phyloP scores from a whole-genome alignment of 202 grass and related monocot species.

The Saccharum hybrid region DNA sequence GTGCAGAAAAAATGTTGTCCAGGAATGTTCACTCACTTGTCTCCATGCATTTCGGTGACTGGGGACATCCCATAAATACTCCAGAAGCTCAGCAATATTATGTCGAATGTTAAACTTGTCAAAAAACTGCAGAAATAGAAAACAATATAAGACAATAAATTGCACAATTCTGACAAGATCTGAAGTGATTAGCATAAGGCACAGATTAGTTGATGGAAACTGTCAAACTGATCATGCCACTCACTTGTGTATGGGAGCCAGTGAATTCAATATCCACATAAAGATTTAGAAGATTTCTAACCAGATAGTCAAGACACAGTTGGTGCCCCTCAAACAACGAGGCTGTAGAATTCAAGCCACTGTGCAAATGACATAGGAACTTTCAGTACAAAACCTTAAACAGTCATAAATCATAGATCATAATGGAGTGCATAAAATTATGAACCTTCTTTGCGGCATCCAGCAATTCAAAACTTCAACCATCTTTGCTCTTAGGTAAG shows the following conservation, averaged over 20 bases:
- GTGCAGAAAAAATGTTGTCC: conserved; percentile 11
- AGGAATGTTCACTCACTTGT: conserved; percentile 62
- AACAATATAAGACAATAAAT: conserved; percentile 30
- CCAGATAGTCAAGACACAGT: conserved; percentile 83
- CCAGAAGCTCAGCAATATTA: conserved; percentile 97
- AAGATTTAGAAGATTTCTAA: conserved; percentile 92
- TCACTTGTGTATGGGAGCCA: conserved; percentile 91
- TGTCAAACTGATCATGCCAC: conserved; percentile 16
- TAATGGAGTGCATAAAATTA: conserved; percentile 23
- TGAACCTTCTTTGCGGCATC: conserved; percentile 83
- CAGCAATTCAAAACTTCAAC: conserved; percentile 98
- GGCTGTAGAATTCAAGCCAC: conserved; percentile 68
- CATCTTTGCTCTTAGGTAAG: conserved; percentile 97
- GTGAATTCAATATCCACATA: conserved; percentile 99
- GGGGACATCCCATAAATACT: conserved; percentile 93
- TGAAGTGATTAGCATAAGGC: conserved; percentile 24
- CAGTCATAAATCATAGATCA: conserved; percentile 17
- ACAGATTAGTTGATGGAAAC: conserved; percentile 9
- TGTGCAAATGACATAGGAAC: conserved; percentile 47
- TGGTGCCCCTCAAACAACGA: conserved; percentile 93
- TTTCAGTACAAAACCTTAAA: conserved; percentile 23
- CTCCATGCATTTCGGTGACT: conserved; percentile 91
- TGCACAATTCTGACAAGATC: conserved; percentile 3
- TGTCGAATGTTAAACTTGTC: conserved; percentile 98
- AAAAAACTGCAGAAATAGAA: conserved; percentile 69